These are phyloP conservation scores for Teunomyces aglyptinius DNA, from an alignment of 805 yeast genomes.

Conservation along the genomic window DNA sequence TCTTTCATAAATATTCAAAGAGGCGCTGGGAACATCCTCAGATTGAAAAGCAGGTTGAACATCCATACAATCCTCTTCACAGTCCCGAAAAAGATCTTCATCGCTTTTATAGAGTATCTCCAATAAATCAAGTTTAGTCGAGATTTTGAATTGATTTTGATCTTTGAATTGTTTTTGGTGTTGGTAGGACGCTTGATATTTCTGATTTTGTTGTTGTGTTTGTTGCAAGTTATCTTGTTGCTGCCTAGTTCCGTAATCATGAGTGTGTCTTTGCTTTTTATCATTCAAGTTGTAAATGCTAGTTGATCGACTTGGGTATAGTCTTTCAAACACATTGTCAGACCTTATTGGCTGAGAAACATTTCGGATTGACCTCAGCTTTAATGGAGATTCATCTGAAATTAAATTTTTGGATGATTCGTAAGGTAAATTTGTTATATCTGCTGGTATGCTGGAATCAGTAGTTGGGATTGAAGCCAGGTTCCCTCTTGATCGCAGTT, in stretches of 20 bases:
- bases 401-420: neutral
- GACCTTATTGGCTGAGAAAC: constrained; percentile 8
- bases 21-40: neutral
- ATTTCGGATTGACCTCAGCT: constrained; percentile 6
- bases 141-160: neutral
- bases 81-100: neutral
- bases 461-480: constrained; percentile 6
- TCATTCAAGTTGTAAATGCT: neutral
- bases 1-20: constrained; percentile 53
- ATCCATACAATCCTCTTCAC: neutral
- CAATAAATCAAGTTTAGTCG: neutral
- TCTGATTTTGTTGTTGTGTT: constrained; percentile 8
- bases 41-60: neutral
- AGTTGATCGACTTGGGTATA: constrained; percentile 9
- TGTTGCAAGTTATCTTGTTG: constrained; percentile 8
- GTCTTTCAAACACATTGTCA: constrained; percentile 11
- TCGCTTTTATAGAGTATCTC: neutral
- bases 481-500: constrained; percentile 14
- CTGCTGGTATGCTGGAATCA: constrained; percentile 14
- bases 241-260: constrained; percentile 4
- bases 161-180: neutral
- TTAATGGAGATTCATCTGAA: constrained; percentile 8
- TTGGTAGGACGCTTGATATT: neutral
- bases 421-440: constrained; percentile 20
- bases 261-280: neutral